These are phyloP conservation scores for Tolypocladium paradoxum DNA, from an alignment of 2,329 filamentous ascomycete genomes.

Conservation along the genomic window DNA sequence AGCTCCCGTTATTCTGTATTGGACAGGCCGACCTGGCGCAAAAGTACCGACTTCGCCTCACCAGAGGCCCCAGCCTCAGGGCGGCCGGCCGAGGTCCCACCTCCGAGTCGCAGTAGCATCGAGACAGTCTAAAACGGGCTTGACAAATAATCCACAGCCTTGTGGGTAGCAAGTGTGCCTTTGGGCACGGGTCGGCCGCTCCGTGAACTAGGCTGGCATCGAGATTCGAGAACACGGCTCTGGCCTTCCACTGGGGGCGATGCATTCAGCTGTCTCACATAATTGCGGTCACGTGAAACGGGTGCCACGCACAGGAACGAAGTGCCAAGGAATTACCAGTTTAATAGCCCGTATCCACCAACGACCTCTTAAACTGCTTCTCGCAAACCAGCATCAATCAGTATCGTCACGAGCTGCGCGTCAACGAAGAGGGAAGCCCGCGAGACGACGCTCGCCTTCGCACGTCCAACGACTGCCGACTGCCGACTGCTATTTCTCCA, in stretches of 20 bases:
- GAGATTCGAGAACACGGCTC: too few relatives aligned
- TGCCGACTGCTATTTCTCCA: slow-evolving; percentile 14
- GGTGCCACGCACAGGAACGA: background rate
- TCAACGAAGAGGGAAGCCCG: background rate
- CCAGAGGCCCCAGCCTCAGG: too few relatives aligned
- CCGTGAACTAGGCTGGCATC: background rate
- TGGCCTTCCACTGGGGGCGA: too few relatives aligned
- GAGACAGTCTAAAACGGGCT: background rate
- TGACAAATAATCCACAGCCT: background rate
- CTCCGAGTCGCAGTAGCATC: background rate
- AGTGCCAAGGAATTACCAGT: too few relatives aligned
- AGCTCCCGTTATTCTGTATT: too few relatives aligned
- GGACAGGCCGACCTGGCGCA: too few relatives aligned
- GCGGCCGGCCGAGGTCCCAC: background rate
- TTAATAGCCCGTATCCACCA: background rate
- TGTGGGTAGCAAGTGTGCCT: background rate
- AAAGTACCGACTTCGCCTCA: too few relatives aligned
- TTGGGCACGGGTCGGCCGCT: background rate
- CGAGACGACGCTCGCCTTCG: background rate
- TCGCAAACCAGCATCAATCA: background rate
- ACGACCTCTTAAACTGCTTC: background rate
- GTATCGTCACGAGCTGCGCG: background rate
- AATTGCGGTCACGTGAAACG: background rate
- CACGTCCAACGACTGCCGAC: background rate
- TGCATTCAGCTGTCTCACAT: background rate